These are phyloP conservation scores for Pseudogymnoascus sp. DNA, from an alignment of 2,329 filamentous ascomycete species.

Conservation along the genomic window DNA sequence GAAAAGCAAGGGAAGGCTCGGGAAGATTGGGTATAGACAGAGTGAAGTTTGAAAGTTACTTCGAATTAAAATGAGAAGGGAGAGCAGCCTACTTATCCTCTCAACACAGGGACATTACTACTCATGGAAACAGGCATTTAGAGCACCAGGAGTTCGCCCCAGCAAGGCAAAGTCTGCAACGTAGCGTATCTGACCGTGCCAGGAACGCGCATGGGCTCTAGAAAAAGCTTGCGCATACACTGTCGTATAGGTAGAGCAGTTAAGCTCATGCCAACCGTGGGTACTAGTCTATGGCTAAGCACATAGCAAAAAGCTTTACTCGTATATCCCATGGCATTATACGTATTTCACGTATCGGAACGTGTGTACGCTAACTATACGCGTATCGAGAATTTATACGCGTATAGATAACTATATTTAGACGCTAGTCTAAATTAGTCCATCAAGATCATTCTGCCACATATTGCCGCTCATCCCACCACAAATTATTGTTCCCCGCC, in stretches of 20 bases:
- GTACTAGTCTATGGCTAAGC: neutral
- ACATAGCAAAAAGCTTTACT: neutral
- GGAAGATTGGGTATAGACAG: neutral
- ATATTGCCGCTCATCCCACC: neutral
- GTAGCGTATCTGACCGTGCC: neutral
- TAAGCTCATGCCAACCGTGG: neutral
- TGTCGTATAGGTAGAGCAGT: neutral
- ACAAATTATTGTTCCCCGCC: conserved; percentile 12
- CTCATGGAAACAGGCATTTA: neutral
- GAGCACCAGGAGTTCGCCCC: neutral
- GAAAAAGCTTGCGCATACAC: neutral
- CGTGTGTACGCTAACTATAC: neutral
- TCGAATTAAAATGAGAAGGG: neutral
- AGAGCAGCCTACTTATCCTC: neutral
- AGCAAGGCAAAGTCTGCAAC: neutral
- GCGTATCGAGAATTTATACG: neutral
- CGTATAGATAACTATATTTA: neutral
- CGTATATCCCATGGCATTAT: neutral
- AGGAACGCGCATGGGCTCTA: neutral
- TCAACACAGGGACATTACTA: neutral
- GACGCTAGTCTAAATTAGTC: neutral
- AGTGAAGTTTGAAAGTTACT: neutral
- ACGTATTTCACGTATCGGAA: neutral
- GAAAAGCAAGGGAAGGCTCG: neutral
- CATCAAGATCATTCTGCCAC: neutral